These are phyloP conservation scores for Stagonosporopsis rhizophila DNA, from an alignment of 2,329 filamentous ascomycete genomes.

Conservation along the genomic window DNA sequence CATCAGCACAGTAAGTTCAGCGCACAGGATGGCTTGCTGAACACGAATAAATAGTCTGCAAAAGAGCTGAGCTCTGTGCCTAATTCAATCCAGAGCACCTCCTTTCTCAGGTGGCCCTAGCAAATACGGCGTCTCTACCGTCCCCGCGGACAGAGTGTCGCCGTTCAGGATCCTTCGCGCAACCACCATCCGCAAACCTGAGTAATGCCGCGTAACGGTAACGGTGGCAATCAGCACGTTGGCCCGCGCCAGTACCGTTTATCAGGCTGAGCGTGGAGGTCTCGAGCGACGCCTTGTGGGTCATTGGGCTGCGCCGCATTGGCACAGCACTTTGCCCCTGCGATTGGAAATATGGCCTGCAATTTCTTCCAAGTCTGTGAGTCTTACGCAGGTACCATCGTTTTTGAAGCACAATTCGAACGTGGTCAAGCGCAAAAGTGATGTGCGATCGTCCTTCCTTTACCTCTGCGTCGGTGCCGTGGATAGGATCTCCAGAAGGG, in stretches of 20 bases:
- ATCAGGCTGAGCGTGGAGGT: background rate
- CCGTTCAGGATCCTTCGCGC: constrained; percentile 8
- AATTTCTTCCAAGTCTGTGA: background rate
- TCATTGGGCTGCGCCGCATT: constrained; percentile 8
- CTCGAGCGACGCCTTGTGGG: constrained; percentile 1
- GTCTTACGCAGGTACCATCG: constrained; percentile 4
- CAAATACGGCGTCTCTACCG: background rate
- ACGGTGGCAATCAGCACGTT: constrained; percentile 1
- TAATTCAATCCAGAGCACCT: background rate
- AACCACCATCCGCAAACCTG: background rate
- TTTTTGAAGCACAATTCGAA: background rate
- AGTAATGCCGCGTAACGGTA: constrained; percentile 10
- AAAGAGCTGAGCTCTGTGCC: background rate
- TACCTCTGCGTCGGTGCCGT: background rate
- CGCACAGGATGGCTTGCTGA: background rate
- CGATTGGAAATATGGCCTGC: background rate
- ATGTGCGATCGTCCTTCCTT: background rate
- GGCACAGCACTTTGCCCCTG: background rate
- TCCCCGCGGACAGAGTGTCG: background rate
- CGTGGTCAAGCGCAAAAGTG: background rate
- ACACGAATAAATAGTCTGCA: background rate
- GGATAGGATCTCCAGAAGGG: background rate
- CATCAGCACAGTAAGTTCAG: background rate
- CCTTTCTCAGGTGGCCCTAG: constrained; percentile 8
- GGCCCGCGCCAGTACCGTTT: background rate